Evolutionary conservation across 148 eudicot genomes (phyloP).

Genomic region (Arbutus unedo): DNA sequence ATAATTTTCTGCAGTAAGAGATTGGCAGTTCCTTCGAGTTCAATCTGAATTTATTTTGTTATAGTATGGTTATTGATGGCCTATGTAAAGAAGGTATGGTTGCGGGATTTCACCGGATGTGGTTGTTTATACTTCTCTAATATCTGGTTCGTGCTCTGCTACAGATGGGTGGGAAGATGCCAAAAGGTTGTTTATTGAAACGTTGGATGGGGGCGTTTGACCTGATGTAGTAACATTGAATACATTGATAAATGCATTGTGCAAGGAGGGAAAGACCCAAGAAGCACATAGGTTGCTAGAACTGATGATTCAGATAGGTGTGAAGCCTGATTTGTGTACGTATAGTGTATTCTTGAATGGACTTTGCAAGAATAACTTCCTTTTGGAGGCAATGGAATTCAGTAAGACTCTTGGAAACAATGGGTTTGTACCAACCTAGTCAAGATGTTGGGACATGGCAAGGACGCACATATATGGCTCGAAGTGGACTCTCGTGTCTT

Average conservation of each 20-base stretch:
- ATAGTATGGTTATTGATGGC: slow-evolving; percentile 29
- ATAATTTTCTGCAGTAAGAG: too few relatives aligned
- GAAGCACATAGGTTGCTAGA: slow-evolving; percentile 25
- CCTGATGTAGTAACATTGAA: slow-evolving; percentile 29
- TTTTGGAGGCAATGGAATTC: slow-evolving; percentile 16
- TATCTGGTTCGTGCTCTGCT: slow-evolving; percentile 26
- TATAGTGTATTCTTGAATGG: slow-evolving; percentile 25
- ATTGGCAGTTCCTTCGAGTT: too few relatives aligned
- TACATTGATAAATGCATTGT: slow-evolving; percentile 19
- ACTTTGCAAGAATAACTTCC: slow-evolving; percentile 18
- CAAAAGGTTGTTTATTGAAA: slow-evolving; percentile 23
- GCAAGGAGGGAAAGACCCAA: slow-evolving; percentile 25
- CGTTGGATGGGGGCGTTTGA: slow-evolving; percentile 27
- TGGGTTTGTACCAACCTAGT: slow-evolving; percentile 9
- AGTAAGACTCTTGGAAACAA: slow-evolving; percentile 1
- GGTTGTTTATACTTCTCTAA: slow-evolving; percentile 29
- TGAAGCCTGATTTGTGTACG: slow-evolving; percentile 18
- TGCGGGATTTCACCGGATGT: slow-evolving; percentile 26
- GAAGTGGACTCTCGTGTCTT: too few relatives aligned
- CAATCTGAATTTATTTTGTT: slow-evolving; percentile 27
- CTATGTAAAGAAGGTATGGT: slow-evolving; percentile 29
- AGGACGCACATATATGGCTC: neutral
- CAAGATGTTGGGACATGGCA: neutral
- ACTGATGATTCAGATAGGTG: slow-evolving; percentile 25
- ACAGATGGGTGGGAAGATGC: slow-evolving; percentile 25